Evolutionary conservation across 176 grass and related monocot genomes (phyloP).

Genomic region (Dendrocalamus sinicus): DNA sequence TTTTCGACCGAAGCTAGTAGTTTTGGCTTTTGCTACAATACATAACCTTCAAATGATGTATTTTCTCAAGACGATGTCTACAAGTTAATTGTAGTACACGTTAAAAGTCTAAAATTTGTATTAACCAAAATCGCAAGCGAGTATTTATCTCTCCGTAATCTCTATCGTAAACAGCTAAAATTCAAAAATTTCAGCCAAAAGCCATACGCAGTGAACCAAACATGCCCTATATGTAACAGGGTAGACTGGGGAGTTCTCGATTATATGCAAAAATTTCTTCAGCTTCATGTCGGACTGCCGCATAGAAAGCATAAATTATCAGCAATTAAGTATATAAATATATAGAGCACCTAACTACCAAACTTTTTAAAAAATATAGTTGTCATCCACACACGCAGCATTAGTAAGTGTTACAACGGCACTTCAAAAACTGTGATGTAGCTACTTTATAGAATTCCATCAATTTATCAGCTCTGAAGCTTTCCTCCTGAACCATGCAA

Average conservation of each 20-base stretch:
- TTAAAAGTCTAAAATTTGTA: too few species aligned
- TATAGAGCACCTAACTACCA: conserved; percentile 28
- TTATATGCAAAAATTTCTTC: conserved; percentile 97
- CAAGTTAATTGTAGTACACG: too few species aligned
- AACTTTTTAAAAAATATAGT: background rate
- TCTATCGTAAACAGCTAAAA: too few species aligned
- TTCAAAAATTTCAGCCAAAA: too few species aligned
- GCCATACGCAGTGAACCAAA: too few species aligned
- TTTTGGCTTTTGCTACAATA: too few species aligned
- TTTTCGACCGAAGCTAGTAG: too few species aligned
- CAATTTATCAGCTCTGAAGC: conserved; percentile 79
- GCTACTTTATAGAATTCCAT: conserved; percentile 77
- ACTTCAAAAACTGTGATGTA: conserved; percentile 3
- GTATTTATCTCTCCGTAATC: too few species aligned
- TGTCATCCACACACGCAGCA: background rate
- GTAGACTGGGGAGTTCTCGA: conserved; percentile 89
- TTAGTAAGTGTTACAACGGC: background rate
- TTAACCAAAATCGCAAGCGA: too few species aligned
- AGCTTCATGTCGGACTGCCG: conserved; percentile 87
- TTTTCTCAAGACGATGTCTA: too few species aligned
- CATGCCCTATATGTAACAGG: conserved; percentile 98
- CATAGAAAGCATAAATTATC: conserved; percentile 29
- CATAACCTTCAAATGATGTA: too few species aligned
- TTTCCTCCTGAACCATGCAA: conserved; percentile 66
- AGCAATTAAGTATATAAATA: conserved; percentile 33